These are phyloP conservation scores for Tolypocladium album DNA, from an alignment of 2,329 filamentous ascomycete genomes.

Conservation along the genomic window DNA sequence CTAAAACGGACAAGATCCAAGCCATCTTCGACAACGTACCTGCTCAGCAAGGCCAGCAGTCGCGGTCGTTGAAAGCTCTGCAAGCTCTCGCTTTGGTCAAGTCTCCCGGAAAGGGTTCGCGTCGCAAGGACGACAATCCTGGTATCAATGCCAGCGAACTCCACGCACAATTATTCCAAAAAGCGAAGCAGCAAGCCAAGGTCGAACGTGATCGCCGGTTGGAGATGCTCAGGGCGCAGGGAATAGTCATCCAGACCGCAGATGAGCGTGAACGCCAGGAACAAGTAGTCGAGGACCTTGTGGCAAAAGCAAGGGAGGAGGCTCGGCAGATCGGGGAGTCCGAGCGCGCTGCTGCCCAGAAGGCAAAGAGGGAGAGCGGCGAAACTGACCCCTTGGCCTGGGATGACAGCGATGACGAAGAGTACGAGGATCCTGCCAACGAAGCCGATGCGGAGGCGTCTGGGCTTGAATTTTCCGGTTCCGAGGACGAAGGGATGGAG, in stretches of 20 bases:
- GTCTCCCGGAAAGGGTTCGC: conserved; percentile 46
- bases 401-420: conserved; percentile 47
- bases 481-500: conserved; percentile 27
- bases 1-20: conserved; percentile 40
- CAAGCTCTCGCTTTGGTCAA: conserved; percentile 63
- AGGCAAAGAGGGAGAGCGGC: conserved; percentile 39
- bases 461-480: conserved; percentile 32
- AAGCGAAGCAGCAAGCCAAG: conserved; percentile 70
- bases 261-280: conserved; percentile 80
- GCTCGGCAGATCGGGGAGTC: conserved; percentile 62
- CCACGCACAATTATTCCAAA: conserved; percentile 54
- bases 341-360: conserved; percentile 65
- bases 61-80: conserved; percentile 54
- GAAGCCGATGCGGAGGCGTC: conserved; percentile 27
- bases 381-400: conserved; percentile 40
- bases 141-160: conserved; percentile 62
- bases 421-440: conserved; percentile 28
- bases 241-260: conserved; percentile 69
- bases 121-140: conserved; percentile 30
- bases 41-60: conserved; percentile 49
- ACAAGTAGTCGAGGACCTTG: conserved; percentile 75
- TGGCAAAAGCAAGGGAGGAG: conserved; percentile 74
- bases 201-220: conserved; percentile 68
- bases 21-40: conserved; percentile 63
- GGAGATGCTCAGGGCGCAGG: conserved; percentile 65